Percentiles rank a stretch among this genome's conserved stretches.
Evolutionary conservation across 768 basidiomycete genomes (phyloP).

Genomic region (Tephrocybe sp.): DNA sequence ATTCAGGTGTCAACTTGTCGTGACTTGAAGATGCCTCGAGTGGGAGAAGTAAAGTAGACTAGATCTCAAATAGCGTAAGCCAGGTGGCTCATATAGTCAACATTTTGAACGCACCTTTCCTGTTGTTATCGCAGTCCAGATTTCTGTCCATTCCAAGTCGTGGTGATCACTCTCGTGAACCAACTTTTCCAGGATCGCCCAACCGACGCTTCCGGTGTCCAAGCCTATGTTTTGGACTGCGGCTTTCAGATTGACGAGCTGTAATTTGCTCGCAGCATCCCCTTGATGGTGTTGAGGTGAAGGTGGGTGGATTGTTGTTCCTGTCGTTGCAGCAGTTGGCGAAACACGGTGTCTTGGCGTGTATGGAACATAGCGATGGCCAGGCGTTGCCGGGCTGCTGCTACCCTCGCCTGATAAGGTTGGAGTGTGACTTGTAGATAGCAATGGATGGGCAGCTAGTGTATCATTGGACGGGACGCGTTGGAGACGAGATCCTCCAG

Average conservation of each 20-base stretch:
- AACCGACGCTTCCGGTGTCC: conserved; percentile 64
- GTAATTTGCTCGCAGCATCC: conserved; percentile 67
- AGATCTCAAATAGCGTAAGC: conserved; percentile 10
- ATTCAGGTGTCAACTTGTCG: conserved; percentile 65
- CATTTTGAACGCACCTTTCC: conserved; percentile 56
- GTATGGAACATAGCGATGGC: conserved; percentile 70
- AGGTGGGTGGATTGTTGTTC: conserved; percentile 47
- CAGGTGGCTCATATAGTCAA: background rate
- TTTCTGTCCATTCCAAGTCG: conserved; percentile 68
- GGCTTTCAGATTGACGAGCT: conserved; percentile 72
- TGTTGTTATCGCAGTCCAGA: conserved; percentile 62
- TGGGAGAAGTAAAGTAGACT: conserved; percentile 86
- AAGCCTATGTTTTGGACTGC: conserved; percentile 70
- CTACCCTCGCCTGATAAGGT: conserved; percentile 30
- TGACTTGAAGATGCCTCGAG: conserved; percentile 52
- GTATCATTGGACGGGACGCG: conserved; percentile 52
- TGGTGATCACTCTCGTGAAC: conserved; percentile 46
- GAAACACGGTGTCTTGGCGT: conserved; percentile 68
- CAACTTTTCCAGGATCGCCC: conserved; percentile 77
- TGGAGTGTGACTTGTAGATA: conserved; percentile 41
- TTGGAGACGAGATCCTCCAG: conserved; percentile 41
- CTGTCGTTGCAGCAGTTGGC: conserved; percentile 45
- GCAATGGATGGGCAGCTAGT: conserved; percentile 63
- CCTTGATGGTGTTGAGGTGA: conserved; percentile 49
- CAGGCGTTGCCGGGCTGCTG: conserved; percentile 6